phyloP scores from a whole-genome alignment of 495 filamentous ascomycete species.

The Talaromyces trachyspermus region DNA sequence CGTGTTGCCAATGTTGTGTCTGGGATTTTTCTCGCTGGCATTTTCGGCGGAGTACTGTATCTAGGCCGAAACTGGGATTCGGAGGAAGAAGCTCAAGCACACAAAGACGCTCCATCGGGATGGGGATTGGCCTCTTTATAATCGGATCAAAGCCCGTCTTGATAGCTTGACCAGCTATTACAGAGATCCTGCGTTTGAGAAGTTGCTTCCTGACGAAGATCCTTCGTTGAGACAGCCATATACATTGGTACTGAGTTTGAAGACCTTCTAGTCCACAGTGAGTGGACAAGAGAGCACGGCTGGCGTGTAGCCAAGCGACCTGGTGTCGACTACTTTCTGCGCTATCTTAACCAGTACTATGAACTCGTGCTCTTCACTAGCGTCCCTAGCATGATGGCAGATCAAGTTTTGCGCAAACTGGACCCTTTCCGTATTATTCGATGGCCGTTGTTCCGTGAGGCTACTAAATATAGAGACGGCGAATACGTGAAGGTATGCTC shows the following conservation, averaged over 20 bases:
- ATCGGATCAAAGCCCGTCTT: slow-evolving; percentile 65
- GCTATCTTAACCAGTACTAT: slow-evolving; percentile 94
- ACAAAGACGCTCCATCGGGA: slow-evolving; percentile 64
- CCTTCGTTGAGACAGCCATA: slow-evolving; percentile 78
- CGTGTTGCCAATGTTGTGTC: slow-evolving; percentile 64
- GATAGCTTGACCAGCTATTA: slow-evolving; percentile 78
- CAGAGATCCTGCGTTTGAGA: slow-evolving; percentile 91
- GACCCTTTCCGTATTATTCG: slow-evolving; percentile 95
- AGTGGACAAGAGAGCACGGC: slow-evolving; percentile 88
- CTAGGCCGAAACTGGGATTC: slow-evolving; percentile 81
- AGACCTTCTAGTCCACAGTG: slow-evolving; percentile 86
- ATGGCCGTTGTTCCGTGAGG: slow-evolving; percentile 91
- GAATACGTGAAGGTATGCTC: slow-evolving; percentile 85
- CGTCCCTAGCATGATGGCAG: slow-evolving; percentile 70
- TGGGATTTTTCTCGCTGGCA: slow-evolving; percentile 38
- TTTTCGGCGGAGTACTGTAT: slow-evolving; percentile 53
- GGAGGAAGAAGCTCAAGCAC: slow-evolving; percentile 55
- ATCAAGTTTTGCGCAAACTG: slow-evolving; percentile 83
- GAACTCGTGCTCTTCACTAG: slow-evolving; percentile 93
- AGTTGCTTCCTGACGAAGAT: slow-evolving; percentile 84
- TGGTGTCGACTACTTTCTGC: slow-evolving; percentile 93
- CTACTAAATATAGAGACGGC: slow-evolving; percentile 88
- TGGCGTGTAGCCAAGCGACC: slow-evolving; percentile 95
- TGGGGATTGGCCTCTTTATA: slow-evolving; percentile 73
- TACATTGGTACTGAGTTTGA: slow-evolving; percentile 85